Conservation (phyloP, 331 rosid genomes). For the Prunus yedoensis region DNA sequence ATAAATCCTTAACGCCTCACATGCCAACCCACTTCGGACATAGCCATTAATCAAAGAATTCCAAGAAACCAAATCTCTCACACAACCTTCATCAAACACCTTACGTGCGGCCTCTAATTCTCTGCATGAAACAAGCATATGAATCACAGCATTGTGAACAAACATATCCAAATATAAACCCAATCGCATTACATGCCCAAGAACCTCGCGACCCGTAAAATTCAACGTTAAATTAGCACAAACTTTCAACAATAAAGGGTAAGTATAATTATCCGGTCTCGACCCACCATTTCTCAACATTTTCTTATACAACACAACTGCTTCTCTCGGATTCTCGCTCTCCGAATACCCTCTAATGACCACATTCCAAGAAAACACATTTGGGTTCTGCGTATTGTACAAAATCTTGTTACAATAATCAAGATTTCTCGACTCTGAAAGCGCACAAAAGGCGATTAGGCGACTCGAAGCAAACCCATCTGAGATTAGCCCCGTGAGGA, state of each 20-base stretch:
- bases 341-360: slow-evolving; percentile 63
- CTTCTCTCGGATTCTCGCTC: slow-evolving; percentile 44
- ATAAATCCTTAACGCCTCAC: slow-evolving; percentile 51
- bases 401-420: slow-evolving; percentile 52
- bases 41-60: slow-evolving; percentile 79
- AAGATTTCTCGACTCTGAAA: slow-evolving; percentile 49
- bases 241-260: slow-evolving; percentile 60
- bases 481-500: slow-evolving; percentile 45
- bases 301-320: slow-evolving; percentile 48
- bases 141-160: slow-evolving; percentile 66
- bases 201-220: slow-evolving; percentile 43
- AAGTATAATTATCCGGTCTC: slow-evolving; percentile 70
- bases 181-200: slow-evolving; percentile 61
- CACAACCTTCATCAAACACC: slow-evolving; percentile 55
- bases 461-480: slow-evolving; percentile 62
- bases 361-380: slow-evolving; percentile 72
- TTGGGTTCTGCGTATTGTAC: slow-evolving; percentile 32
- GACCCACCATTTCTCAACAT: slow-evolving; percentile 48
- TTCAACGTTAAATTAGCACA: slow-evolving; percentile 49
- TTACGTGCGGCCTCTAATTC: slow-evolving; percentile 49
- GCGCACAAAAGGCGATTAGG: slow-evolving; percentile 72
- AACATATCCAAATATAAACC: slow-evolving; percentile 58
- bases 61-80: slow-evolving; percentile 82
- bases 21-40: slow-evolving; percentile 56
- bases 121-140: slow-evolving; percentile 58